phyloP scores from a whole-genome alignment of 169 alveolate genomes.

The Babesia divergens region DNA sequence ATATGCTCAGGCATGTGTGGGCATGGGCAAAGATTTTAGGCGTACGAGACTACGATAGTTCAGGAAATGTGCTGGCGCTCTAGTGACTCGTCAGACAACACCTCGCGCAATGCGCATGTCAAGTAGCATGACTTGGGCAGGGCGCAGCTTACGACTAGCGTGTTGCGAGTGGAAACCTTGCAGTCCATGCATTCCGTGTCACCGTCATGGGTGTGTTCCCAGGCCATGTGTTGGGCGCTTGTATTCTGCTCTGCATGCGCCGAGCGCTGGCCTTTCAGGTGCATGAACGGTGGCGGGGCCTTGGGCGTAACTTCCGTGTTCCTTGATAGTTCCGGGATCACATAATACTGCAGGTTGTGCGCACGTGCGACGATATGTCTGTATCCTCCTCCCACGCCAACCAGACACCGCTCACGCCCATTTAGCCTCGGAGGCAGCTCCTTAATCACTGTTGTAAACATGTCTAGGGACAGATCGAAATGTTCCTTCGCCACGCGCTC shows the following conservation, averaged over 20 bases:
- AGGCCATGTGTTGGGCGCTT: not conserved
- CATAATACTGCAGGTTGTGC: slow-evolving; percentile 36
- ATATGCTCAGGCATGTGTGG: too few relatives aligned
- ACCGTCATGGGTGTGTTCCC: not conserved
- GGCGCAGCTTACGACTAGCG: slow-evolving; percentile 47
- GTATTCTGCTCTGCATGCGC: not conserved
- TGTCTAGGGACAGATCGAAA: slow-evolving; percentile 31
- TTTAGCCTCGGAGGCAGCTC: not conserved
- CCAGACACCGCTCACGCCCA: slow-evolving; percentile 43
- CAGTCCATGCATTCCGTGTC: not conserved
- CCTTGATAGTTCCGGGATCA: slow-evolving; percentile 17
- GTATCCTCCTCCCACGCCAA: slow-evolving; percentile 55
- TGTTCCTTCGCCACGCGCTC: slow-evolving; percentile 35
- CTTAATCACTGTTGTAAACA: slow-evolving; percentile 22
- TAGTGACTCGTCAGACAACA: slow-evolving; percentile 32
- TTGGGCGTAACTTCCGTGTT: not conserved
- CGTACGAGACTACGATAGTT: not conserved
- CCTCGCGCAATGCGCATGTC: slow-evolving; percentile 61
- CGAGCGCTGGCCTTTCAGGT: slow-evolving; percentile 2
- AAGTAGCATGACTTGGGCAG: slow-evolving; percentile 61
- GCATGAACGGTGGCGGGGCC: slow-evolving; percentile 1
- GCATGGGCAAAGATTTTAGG: too few relatives aligned
- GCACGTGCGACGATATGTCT: slow-evolving; percentile 49
- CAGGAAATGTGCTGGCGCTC: slow-evolving; percentile 25
- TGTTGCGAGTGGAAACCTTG: slow-evolving; percentile 2